Evolutionary conservation across 2,329 filamentous ascomycete genomes (phyloP), one percentile per base, ranked within the genome.

Genomic region (Aspergillus sp.): DNA sequence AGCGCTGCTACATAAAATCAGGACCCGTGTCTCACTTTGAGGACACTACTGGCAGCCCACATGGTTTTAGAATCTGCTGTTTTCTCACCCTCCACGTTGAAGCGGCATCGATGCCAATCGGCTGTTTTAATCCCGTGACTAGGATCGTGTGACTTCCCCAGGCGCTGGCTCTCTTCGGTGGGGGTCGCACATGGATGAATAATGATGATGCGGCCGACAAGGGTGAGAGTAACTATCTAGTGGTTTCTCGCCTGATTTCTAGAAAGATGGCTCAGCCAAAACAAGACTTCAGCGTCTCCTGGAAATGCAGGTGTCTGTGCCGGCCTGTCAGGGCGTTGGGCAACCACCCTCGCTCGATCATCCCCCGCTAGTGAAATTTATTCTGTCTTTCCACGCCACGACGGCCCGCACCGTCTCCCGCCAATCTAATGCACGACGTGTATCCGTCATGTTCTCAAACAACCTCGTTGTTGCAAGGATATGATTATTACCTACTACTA

Each of bases 361-460:
- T 48, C 55, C 60, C 64, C 63, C 61, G 59, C 64, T 69, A 67
- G 61, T 66, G 46, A 57, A 57, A 57, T 57, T 50, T 66, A 62
- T 66, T 65, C 31, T 49, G 48, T 64, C 65, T 64, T 67, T 60
- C 59, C 62, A 69, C 66, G 66, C 68, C 64, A 71, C 62, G 67
- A 70, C 70, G 68, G 69, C 57, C 69, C 69, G 69, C 68, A 59
- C 70, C 70, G 69, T 68, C 68, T 71, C 68, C 69, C 69, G 68
- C 66, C 66, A 70, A 71, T 71, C 69, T 69, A 66, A 69, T 70
- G 70, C 69, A 71, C 65, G 65, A 70, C 59, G 66, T 63, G 64
- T 67, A 66, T 47, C 53, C 47, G 53, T 61, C 30, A 61, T 64
- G 54, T 63, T 59, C 45, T 54, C 60, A 62, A 53, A 54, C 41